These are phyloP conservation scores for Lizonia empirigonia DNA, from an alignment of 2,329 filamentous ascomycete species.

Conservation along the genomic window DNA sequence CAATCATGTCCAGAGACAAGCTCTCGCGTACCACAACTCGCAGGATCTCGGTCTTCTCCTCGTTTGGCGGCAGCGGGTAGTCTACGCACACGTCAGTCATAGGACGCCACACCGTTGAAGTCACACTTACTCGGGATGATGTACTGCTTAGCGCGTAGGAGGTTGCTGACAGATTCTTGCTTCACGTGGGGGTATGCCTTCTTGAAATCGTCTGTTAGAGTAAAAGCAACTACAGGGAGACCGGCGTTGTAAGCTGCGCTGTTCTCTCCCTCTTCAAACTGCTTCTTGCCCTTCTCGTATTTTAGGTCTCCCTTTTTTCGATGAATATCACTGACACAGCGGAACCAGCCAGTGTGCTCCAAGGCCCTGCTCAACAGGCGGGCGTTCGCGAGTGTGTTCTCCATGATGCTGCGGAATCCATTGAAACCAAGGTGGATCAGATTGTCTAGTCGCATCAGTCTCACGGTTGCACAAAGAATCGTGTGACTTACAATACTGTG, in stretches of 20 bases:
- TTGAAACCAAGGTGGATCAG: conserved; percentile 71
- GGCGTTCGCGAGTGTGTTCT: conserved; percentile 69
- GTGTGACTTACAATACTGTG: conserved; percentile 67
- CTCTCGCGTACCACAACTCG: conserved; percentile 70
- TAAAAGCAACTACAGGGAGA: conserved; percentile 71
- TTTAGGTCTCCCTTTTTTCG: conserved; percentile 57
- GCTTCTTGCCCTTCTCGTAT: conserved; percentile 51
- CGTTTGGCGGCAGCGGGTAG: conserved; percentile 68
- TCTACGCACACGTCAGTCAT: conserved; percentile 47
- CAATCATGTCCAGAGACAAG: conserved; percentile 71
- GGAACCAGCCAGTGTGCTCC: conserved; percentile 70
- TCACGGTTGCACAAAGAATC: background rate
- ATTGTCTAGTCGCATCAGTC: conserved; percentile 54
- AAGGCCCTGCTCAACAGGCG: conserved; percentile 66
- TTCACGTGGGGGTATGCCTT: conserved; percentile 66
- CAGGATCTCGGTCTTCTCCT: conserved; percentile 68
- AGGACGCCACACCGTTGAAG: conserved; percentile 5
- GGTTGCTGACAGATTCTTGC: conserved; percentile 66
- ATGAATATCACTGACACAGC: conserved; percentile 66
- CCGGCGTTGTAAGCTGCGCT: conserved; percentile 66
- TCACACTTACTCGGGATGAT: conserved; percentile 65
- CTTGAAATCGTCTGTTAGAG: conserved; percentile 63
- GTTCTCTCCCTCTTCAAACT: conserved; percentile 56
- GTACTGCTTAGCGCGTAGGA: conserved; percentile 70
- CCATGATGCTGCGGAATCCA: conserved; percentile 67